Base-by-base conservation (phyloP, 306 rosid species). In the Lathyrus oleraceus region DNA sequence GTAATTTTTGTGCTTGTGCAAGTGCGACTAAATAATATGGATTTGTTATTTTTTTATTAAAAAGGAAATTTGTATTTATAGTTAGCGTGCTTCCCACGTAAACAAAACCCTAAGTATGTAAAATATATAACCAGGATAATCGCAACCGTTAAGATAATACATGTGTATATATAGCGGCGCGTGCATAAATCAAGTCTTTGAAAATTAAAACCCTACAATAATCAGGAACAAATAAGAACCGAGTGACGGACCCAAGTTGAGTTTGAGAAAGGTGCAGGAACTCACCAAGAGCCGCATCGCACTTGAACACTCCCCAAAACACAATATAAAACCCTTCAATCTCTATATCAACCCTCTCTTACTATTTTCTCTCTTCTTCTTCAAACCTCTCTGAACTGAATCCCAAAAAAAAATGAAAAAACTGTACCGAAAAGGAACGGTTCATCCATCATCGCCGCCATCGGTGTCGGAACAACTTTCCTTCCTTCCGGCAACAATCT, bases 401-500 rank as follows among this genome's bases (percentile, higher is more conserved):
- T 25, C 69, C n/a, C n/a, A n/a, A 3, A 30, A 0, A 73, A 39
- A 62, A 49, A 93, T 93, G 97, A 90, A 88, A 88, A 94, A 94
- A 78, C 87, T 90, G 4, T 86, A 82, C 79, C 82, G 98, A 12
- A 88, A 74, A 51, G 90, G 92, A n/a, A 73, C 90, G 58, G 95
- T 90, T 1, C 98, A 93, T 61, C 98, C 97, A 7, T 88, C 56
- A 8, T 49, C 39, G 10, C 39, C 39, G 39, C 39, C 97, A 16
- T 89, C 96, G 45, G 82, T 82, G 4, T 81, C 94, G 13, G 88
- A 94, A 74, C 87, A 85, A 44, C 85, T 94, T 8, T 69, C 98
- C 17, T 90, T 90, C 81, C 86, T 94, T 8, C 97, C 98, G 1
- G 86, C 92, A 4, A 61, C 89, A 54, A 85, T 94, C 72, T 81